Conservation (phyloP, 2,329 filamentous ascomycete species). For the Aspergillus calidoustus region DNA sequence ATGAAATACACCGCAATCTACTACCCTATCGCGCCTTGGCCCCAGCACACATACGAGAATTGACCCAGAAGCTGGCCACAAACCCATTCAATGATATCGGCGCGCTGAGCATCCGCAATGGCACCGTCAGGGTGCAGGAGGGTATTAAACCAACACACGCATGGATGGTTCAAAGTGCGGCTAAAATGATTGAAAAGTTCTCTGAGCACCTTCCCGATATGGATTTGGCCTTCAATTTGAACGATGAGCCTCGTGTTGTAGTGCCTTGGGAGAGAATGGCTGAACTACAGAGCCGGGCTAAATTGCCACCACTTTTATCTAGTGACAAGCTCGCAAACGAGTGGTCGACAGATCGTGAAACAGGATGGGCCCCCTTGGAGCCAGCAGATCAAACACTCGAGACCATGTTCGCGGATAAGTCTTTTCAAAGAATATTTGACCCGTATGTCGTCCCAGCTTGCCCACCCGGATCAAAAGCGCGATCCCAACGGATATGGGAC, state of each 20-base stretch:
- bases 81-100: conserved; percentile 61
- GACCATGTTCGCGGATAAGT: conserved; percentile 46
- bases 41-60: conserved; percentile 55
- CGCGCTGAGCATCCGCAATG: conserved; percentile 60
- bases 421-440: conserved; percentile 47
- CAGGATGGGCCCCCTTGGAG: conserved; percentile 44
- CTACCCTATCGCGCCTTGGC: conserved; percentile 59
- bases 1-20: conserved; percentile 62
- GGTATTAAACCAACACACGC: conserved; percentile 60
- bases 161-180: conserved; percentile 62
- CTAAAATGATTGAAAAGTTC: conserved; percentile 60
- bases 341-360: conserved; percentile 45
- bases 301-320: conserved; percentile 22
- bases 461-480: conserved; percentile 63
- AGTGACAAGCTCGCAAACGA: conserved; percentile 28
- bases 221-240: conserved; percentile 67
- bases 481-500: conserved; percentile 66
- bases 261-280: conserved; percentile 55
- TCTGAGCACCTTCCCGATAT: conserved; percentile 63
- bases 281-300: conserved; percentile 38
- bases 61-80: conserved; percentile 58
- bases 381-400: conserved; percentile 38
- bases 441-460: conserved; percentile 60
- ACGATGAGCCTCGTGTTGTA: conserved; percentile 62
- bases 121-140: conserved; percentile 54